phyloP scores from a whole-genome alignment of 2,329 filamentous ascomycete genomes.

The Aureobasidium namibiae region DNA sequence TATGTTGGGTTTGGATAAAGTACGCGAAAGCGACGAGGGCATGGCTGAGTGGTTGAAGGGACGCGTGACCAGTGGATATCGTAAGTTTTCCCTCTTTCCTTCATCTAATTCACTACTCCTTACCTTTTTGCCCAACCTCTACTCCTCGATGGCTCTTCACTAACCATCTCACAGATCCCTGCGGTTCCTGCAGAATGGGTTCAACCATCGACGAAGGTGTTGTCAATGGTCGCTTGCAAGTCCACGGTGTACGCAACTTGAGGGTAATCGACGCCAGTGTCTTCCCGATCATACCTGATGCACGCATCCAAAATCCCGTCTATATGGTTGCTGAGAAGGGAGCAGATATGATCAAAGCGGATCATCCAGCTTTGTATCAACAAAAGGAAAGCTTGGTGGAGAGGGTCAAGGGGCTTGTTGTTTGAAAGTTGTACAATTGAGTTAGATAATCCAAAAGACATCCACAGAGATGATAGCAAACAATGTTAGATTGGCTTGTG shows the following conservation, averaged over 20 bases:
- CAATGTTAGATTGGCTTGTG: too few species aligned
- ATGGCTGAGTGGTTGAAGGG: conserved; percentile 52
- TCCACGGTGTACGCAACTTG: conserved; percentile 21
- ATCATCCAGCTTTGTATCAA: conserved; percentile 27
- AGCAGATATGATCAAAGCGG: conserved; percentile 39
- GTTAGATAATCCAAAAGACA: too few species aligned
- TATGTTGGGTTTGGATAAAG: neutral
- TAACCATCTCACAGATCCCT: conserved; percentile 10
- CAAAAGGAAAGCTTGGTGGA: neutral
- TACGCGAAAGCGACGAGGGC: conserved; percentile 44
- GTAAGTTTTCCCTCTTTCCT: neutral
- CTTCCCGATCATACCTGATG: conserved; percentile 31
- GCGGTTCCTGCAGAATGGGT: conserved; percentile 24
- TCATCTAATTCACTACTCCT: neutral
- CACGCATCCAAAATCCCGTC: conserved; percentile 53
- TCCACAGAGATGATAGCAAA: too few species aligned
- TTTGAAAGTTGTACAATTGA: neutral
- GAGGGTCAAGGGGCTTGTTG: neutral
- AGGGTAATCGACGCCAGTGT: conserved; percentile 24
- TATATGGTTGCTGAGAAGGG: conserved; percentile 53
- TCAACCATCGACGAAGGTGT: conserved; percentile 27
- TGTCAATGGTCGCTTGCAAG: conserved; percentile 20
- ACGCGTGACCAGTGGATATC: conserved; percentile 22
- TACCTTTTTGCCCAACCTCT: neutral
- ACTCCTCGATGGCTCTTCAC: neutral